Base-by-base conservation (phyloP, 2,329 filamentous ascomycete species). In the Phyllosticta citribraziliensis region DNA sequence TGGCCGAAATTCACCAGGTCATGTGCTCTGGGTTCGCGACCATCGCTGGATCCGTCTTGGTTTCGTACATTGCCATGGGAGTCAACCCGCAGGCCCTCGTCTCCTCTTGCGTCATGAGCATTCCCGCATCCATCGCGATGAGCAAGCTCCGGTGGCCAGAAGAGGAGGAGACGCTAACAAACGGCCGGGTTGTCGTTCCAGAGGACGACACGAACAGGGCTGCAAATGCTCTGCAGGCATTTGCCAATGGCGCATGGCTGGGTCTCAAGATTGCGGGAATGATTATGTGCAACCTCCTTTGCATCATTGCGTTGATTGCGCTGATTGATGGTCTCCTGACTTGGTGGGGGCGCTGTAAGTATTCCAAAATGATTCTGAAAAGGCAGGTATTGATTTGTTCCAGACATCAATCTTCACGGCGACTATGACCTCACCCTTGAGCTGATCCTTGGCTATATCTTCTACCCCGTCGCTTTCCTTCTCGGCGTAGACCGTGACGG, bases 101-200 rank as follows among this genome's bases (percentile, higher is more conserved):
- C 27, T 96, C 90, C 2, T 92, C 89, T 8, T 96, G 91, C 71
- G 91, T 96, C 73, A 97, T 97, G 92, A 92, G 88, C 68, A 96
- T 96, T 65, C 92, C 92, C 0, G 91, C 91, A 1, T 95, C 91
- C 3, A 81, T 97, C 14, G 91, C 91, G 57, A 86, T 94, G 64
- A 93, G 88, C 65, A 96, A 96, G 78, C 81, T 96, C 68, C 88
- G 92, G 62, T 96, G 88, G 73, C 92, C 92, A 2, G 92, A 96
- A 76, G 87, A 85, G 2, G 90, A 96, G 73, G 88, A 93, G 74
- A 89, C 90, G 0, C 79, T 96, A 40, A 96, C 91, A 0, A 87
- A 89, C 4, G 90, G 91, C 61, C 84, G 85, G 19, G 87, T 94
- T 30, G 85, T 93, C 52, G 83, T 96, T 25, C 90, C 91, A 2